Percentiles rank a stretch among this genome's conserved stretches.
Evolutionary conservation across 164 flowering plant species (phyloP).

Genomic region (Annona cherimola): DNA sequence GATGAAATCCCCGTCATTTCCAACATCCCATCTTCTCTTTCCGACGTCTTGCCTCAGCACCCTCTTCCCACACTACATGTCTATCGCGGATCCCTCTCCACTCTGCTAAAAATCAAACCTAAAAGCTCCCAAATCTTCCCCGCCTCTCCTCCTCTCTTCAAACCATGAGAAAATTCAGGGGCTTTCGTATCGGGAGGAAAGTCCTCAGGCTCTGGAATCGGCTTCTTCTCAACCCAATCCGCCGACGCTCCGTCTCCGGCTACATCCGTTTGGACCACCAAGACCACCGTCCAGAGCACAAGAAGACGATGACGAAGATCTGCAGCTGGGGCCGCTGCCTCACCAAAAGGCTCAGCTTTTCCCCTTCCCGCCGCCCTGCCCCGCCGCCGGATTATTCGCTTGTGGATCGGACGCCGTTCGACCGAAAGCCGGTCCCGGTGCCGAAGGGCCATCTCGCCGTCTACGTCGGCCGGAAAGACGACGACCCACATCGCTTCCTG

Average conservation of each 20-base stretch:
- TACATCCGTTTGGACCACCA: constrained; percentile 15
- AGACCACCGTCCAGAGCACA: constrained; percentile 1
- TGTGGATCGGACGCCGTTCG: constrained; percentile 26
- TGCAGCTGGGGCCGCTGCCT: constrained; percentile 41
- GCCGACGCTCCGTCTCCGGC: not conserved
- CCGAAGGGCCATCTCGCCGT: constrained; percentile 86
- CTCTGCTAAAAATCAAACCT: constrained; percentile 26
- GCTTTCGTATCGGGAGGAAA: constrained; percentile 45
- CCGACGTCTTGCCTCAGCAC: constrained; percentile 32
- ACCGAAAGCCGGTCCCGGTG: constrained; percentile 20
- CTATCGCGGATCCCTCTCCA: constrained; percentile 50
- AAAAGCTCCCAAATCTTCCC: not conserved
- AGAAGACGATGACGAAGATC: constrained; percentile 32
- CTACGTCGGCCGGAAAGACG: constrained; percentile 69
- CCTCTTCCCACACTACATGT: constrained; percentile 42
- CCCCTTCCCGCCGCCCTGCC: not conserved
- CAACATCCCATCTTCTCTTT: constrained; percentile 34
- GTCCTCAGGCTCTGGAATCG: constrained; percentile 22
- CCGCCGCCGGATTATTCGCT: constrained; percentile 23
- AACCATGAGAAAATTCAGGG: constrained; percentile 38
- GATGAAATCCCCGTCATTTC: constrained; percentile 13
- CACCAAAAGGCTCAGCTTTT: constrained; percentile 24
- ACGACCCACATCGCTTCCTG: constrained; percentile 47
- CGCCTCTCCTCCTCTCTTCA: constrained; percentile 1
- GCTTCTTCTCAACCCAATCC: constrained; percentile 21